Evolutionary conservation across 805 yeast genomes (phyloP).

Genomic region (Myxozyma geophila): DNA sequence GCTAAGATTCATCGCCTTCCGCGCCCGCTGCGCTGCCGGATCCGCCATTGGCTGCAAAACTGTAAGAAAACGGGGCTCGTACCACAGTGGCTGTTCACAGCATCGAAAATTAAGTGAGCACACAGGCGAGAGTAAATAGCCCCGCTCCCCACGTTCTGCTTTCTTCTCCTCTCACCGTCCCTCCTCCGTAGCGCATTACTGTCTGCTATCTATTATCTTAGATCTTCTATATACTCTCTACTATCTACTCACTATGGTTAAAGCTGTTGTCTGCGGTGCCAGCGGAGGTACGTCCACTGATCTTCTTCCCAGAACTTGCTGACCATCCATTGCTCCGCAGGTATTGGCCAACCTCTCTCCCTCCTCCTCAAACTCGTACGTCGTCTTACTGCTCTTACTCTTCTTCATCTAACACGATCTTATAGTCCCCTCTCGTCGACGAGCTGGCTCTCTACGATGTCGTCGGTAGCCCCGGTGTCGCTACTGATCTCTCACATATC

Average conservation of each 20-base stretch:
- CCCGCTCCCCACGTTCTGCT: constrained; percentile 1
- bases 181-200: no score
- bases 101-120: no score
- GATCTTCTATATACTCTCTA: neutral
- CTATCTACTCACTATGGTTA: constrained; percentile 42
- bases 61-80: no score
- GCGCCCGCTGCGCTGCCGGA: no score
- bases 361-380: constrained; percentile 66
- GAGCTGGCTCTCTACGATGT: constrained; percentile 83
- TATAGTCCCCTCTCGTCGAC: constrained; percentile 56
- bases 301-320: neutral
- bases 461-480: constrained; percentile 83
- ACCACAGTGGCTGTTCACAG: no score
- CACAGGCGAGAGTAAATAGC: no score
- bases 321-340: constrained; percentile 42
- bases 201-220: neutral
- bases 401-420: neutral
- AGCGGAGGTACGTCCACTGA: constrained; percentile 36
- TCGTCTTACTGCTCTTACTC: neutral
- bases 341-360: constrained; percentile 92
- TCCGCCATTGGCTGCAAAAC: no score
- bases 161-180: neutral
- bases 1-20: no score
- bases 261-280: constrained; percentile 73
- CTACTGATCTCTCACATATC: constrained; percentile 85